Evolutionary conservation across 83 land plant genomes (phyloP).

Genomic region (Thuja plicata): DNA sequence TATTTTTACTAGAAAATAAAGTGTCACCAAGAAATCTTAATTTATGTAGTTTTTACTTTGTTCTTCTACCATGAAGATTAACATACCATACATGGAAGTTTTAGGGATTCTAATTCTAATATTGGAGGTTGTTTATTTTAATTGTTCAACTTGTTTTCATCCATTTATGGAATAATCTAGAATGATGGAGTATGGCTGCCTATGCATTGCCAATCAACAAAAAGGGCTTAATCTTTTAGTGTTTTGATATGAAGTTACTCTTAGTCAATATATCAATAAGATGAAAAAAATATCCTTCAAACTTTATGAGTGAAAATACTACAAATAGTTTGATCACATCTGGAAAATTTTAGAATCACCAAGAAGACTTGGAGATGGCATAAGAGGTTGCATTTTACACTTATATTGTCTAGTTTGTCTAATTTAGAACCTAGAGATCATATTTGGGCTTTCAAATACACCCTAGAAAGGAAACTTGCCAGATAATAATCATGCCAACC

Average conservation of each 20-base stretch:
- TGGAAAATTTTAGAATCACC: not conserved
- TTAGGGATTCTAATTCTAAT: not conserved
- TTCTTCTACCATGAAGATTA: not conserved
- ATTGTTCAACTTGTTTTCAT: not conserved
- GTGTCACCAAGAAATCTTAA: not conserved
- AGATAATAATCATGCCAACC: too few relatives aligned
- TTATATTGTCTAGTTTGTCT: not conserved
- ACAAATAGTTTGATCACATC: not conserved
- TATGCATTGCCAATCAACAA: not conserved
- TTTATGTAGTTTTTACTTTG: not conserved
- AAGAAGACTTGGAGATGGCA: not conserved
- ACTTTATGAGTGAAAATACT: not conserved
- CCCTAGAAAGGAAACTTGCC: too few relatives aligned
- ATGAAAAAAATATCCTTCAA: not conserved
- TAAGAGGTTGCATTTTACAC: not conserved
- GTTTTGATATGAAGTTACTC: not conserved
- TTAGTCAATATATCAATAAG: not conserved
- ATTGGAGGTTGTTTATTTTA: not conserved
- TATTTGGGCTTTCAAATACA: too few relatives aligned
- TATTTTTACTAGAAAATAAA: not conserved
- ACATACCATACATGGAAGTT: not conserved
- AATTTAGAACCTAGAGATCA: not conserved
- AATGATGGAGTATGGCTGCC: not conserved
- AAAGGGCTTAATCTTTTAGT: not conserved
- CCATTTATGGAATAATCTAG: not conserved